Percentiles rank a stretch among this genome's conserved stretches.
Conservation (phyloP, 768 basidiomycete species). For the Mycena sanguinolenta region DNA sequence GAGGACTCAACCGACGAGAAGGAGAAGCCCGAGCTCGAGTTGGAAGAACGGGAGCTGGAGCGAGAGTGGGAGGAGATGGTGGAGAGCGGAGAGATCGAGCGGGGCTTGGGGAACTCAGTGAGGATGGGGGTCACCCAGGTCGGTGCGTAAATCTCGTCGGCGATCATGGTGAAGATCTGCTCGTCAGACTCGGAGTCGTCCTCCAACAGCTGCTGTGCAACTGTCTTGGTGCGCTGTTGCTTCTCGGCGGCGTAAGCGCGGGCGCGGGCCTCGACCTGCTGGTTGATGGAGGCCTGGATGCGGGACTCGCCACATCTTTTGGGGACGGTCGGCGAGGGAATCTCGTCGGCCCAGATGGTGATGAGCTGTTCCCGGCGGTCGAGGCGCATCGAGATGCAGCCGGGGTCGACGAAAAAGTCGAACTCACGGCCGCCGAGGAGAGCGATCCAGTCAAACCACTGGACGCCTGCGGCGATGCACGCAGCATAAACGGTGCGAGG, state of each 20-base stretch:
- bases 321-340: conserved; percentile 45
- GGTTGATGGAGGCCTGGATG: conserved; percentile 37
- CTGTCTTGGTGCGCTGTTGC: conserved; percentile 60
- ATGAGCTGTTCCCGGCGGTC: conserved; percentile 61
- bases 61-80: conserved; percentile 64
- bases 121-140: conserved; percentile 78
- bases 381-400: conserved; percentile 78
- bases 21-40: conserved; percentile 76
- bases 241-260: conserved; percentile 18
- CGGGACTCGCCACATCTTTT: conserved; percentile 32
- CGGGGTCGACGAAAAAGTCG: conserved; percentile 87
- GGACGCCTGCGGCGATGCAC: conserved; percentile 76
- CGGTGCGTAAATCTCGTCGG: conserved; percentile 76
- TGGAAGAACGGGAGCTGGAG: conserved; percentile 78
- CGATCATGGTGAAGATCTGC: conserved; percentile 80
- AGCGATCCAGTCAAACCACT: conserved; percentile 87
- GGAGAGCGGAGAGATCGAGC: conserved; percentile 72
- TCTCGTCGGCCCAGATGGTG: conserved; percentile 78
- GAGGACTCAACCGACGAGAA: conserved; percentile 64
- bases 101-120: conserved; percentile 68
- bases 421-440: conserved; percentile 78
- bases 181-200: conserved; percentile 81
- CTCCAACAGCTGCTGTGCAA: conserved; percentile 82
- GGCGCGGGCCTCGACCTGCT: conserved; percentile 34
- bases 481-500: conserved; percentile 80